Evolutionary conservation across 345 rosid genomes (phyloP), one percentile per base, ranked within the genome.

Genomic region (Pugionium cornutum): DNA sequence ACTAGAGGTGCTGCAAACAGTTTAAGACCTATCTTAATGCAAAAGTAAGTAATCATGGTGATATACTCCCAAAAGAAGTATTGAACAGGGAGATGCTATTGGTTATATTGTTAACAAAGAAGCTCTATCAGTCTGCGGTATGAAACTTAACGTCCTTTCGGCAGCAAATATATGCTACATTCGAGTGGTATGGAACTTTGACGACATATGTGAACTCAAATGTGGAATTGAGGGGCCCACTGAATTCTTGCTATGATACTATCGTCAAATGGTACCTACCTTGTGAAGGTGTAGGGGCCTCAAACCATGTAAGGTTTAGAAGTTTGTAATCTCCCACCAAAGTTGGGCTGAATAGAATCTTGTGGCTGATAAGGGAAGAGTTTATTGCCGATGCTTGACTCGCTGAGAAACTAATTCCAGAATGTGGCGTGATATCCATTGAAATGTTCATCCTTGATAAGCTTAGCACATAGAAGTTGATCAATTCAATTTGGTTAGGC

Each of bases 381-480:
- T 85, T 94, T 59, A 94, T 83, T 33, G 82, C 77, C 18, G 86
- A 73, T 8, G 86, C 99, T 57, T 86, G 95, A 70, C 80, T 73
- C 11, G 78, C 78, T 66, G 99, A 81, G 77, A 94, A 94, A 72
- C 96, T 73, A 61, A 83, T 77, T 68, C 99, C 97, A 5, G 83
- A 79, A 56, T 82, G 89, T 34, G 99, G 99, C 52, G 86, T 84
- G 40, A 90, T 82, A 79, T 94, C 95, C 97, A 94, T 90, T 28
- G 97, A 90, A 67, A 94, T 88, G 79, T 94, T 94, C 76, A 88
- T 81, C 68, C 82, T 77, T 51, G 96, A 82, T 64, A 85, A 73
- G 77, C 81, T 79, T 74, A 82, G 78, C 45, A 86, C 43, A 79
- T 90, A 90, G 75, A 94, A 94, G 79, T 90, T 82, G 50, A 84